These are phyloP conservation scores for Tulasnella sp. DNA, from an alignment of 768 basidiomycete species.

Conservation along the genomic window DNA sequence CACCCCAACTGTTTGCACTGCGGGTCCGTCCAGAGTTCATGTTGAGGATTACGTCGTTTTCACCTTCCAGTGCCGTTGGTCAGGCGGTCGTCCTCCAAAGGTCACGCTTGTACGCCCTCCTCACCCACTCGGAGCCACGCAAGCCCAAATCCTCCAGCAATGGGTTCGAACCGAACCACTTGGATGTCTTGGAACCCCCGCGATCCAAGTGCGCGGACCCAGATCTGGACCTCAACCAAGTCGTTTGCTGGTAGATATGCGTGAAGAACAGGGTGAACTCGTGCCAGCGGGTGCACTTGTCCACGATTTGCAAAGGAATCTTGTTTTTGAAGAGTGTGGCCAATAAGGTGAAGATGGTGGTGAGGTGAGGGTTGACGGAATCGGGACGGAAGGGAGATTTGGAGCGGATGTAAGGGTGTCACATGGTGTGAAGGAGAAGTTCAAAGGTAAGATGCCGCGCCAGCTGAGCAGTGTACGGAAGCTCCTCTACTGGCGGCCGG, in stretches of 20 bases:
- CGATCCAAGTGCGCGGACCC: not conserved
- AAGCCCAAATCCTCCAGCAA: constrained; percentile 93
- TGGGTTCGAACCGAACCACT: constrained; percentile 64
- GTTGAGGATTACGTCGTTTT: constrained; percentile 33
- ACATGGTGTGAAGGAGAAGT: constrained; percentile 68
- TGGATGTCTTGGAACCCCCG: constrained; percentile 36
- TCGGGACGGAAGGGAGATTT: constrained; percentile 45
- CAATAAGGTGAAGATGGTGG: constrained; percentile 83
- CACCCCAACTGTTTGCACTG: constrained; percentile 77
- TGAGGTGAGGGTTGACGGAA: constrained; percentile 79
- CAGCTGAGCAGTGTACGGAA: constrained; percentile 62
- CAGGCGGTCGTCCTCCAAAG: constrained; percentile 76
- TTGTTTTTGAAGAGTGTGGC: constrained; percentile 66
- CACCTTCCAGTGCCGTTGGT: constrained; percentile 72
- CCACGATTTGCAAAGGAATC: constrained; percentile 57
- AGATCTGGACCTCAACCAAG: not conserved
- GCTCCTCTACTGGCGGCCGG: constrained; percentile 37
- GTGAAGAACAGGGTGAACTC: constrained; percentile 64
- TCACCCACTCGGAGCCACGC: constrained; percentile 94
- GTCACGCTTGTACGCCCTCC: constrained; percentile 85
- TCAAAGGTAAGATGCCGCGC: constrained; percentile 77
- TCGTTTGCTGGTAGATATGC: constrained; percentile 30
- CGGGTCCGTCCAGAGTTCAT: constrained; percentile 44
- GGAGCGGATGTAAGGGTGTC: constrained; percentile 42
- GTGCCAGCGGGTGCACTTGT: constrained; percentile 80